phyloP scores from a whole-genome alignment of 2,329 filamentous ascomycete species.

The Mycosphaerelloides madeirae region DNA sequence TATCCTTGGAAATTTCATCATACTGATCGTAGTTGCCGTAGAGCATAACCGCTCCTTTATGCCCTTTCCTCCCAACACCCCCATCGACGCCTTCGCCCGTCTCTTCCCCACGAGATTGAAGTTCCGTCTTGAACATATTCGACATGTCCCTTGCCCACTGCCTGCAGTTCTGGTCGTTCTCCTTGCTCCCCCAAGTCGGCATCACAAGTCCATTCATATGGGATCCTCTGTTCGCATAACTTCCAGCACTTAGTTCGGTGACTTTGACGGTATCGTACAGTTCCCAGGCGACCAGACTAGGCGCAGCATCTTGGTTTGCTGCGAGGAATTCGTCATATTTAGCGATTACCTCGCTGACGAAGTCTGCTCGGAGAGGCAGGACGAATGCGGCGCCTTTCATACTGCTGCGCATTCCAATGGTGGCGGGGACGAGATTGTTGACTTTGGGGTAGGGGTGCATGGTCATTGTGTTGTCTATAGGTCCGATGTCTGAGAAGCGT shows the following conservation, averaged over 20 bases:
- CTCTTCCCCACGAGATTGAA: conserved; percentile 18
- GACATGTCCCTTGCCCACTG: conserved; percentile 28
- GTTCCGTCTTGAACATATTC: conserved; percentile 24
- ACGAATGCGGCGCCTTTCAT: conserved; percentile 28
- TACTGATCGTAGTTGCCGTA: conserved; percentile 32
- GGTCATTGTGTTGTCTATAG: conserved; percentile 18
- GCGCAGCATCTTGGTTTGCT: conserved; percentile 17
- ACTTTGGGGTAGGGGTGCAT: conserved; percentile 21
- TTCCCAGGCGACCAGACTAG: conserved; percentile 24
- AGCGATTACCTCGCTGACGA: conserved; percentile 18
- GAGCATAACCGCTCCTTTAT: conserved; percentile 26
- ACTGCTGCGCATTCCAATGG: conserved; percentile 20
- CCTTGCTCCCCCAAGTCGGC: conserved; percentile 27
- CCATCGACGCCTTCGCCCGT: conserved; percentile 22
- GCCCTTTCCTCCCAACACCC: conserved; percentile 21
- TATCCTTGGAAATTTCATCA: conserved; percentile 31
- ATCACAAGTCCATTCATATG: conserved; percentile 29
- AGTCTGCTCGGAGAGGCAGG: conserved; percentile 20
- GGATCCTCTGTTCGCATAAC: conserved; percentile 27
- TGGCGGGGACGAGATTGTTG: conserved; percentile 21
- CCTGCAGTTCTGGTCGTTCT: conserved; percentile 22
- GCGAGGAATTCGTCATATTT: conserved; percentile 20
- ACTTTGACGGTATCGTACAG: conserved; percentile 23
- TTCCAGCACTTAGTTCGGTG: conserved; percentile 17
- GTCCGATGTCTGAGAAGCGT: conserved; percentile 21